A percentile compares a stretch with the other conserved stretches of the same genome.
These are phyloP conservation scores for Russula foetens DNA, from an alignment of 768 basidiomycete species.

Conservation along the genomic window DNA sequence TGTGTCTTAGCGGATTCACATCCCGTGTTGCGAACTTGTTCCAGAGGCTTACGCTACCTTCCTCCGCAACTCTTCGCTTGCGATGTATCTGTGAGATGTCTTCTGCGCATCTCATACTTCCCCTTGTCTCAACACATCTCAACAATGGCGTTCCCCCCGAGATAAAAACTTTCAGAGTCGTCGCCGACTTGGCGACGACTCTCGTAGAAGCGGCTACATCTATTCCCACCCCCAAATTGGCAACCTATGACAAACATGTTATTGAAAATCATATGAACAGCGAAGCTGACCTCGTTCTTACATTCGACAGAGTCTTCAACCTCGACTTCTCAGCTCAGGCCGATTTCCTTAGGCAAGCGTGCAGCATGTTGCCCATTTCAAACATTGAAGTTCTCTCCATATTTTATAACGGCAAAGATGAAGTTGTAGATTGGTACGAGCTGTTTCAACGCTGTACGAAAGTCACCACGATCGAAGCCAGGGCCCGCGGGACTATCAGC, in stretches of 20 bases:
- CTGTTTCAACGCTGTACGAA: constrained; percentile 1
- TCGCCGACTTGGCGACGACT: background rate
- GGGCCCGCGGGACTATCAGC: background rate
- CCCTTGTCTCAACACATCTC: background rate
- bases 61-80: background rate
- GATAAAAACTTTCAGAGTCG: background rate
- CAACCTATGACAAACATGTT: too few relatives aligned
- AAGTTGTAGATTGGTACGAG: background rate
- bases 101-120: background rate
- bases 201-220: background rate
- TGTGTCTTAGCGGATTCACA: too few relatives aligned
- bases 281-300: background rate
- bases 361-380: background rate
- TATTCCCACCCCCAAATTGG: background rate
- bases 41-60: background rate
- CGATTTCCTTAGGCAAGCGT: background rate
- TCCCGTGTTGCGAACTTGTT: too few relatives aligned
- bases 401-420: background rate
- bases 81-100: background rate
- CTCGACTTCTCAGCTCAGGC: background rate
- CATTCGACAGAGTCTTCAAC: background rate
- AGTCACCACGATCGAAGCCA: background rate
- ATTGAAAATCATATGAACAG: background rate
- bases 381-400: background rate
- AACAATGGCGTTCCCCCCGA: background rate